These are phyloP conservation scores for Paratrypanosoma confusum DNA, from an alignment of 208 protist genomes.

Conservation along the genomic window DNA sequence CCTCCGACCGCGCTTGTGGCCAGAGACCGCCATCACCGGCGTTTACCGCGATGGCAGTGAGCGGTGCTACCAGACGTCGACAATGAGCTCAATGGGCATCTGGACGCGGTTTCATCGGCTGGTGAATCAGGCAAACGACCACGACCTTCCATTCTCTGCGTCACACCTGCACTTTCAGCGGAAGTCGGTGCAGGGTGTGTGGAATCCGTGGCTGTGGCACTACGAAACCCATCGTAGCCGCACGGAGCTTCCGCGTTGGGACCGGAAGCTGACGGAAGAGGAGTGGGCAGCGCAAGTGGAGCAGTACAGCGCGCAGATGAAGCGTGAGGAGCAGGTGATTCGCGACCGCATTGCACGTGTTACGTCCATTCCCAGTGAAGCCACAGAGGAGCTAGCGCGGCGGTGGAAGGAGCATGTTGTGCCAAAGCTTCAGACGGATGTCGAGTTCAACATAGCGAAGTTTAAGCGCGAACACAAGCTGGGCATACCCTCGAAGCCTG, in stretches of 20 bases:
- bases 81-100: constrained; percentile 69
- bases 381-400: constrained; percentile 51
- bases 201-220: constrained; percentile 77
- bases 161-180: constrained; percentile 54
- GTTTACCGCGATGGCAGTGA: constrained; percentile 81
- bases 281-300: constrained; percentile 71
- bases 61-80: constrained; percentile 28
- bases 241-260: constrained; percentile 28
- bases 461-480: constrained; percentile 44
- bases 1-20: constrained; percentile 60
- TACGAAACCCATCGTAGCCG: constrained; percentile 37
- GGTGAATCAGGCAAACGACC: constrained; percentile 71
- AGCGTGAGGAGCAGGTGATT: constrained; percentile 65
- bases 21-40: constrained; percentile 65
- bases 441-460: constrained; percentile 60
- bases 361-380: constrained; percentile 43
- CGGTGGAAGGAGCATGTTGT: constrained; percentile 66
- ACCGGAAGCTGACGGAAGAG: constrained; percentile 53
- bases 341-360: constrained; percentile 26
- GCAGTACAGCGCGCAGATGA: constrained; percentile 69
- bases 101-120: constrained; percentile 50
- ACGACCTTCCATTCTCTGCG: constrained; percentile 45
- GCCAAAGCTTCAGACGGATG: constrained; percentile 60
- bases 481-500: too few relatives aligned
- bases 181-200: constrained; percentile 60